Base-by-base conservation (phyloP, 2,329 filamentous ascomycete genomes). In the Chaetomiaceae sp. region DNA sequence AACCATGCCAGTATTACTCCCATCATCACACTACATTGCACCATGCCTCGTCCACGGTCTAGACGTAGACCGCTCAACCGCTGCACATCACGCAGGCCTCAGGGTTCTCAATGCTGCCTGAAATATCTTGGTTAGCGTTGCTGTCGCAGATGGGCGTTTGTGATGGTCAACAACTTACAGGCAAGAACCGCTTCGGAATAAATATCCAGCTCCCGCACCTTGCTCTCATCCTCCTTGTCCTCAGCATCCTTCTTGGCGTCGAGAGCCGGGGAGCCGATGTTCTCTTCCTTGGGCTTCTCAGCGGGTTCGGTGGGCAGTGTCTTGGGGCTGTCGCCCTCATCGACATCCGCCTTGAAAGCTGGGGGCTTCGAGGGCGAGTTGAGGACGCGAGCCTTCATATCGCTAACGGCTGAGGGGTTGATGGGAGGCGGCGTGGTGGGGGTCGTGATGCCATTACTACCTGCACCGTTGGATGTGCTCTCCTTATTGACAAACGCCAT, bases 61-160 rank as follows among this genome's bases (percentile, higher is more conserved):
- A 10, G 16, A 11, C n/a, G n/a, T n/a, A 32, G 7, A 13, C n/a
- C 18, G 42, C 18, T 65, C 81, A 97, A 76, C 91, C 92, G 73
- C 89, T 95, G 84, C 94, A 99, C 94, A 99, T 97, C 60, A 96
- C 70, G 70, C 94, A 99, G 43, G 86, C 80, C 70, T 99, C 94
- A 63, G 87, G 90, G 77, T 97, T 96, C 69, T 97, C 91, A 71
- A 99, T 97, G 74, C 91, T 96, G 78, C 84, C 84, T 87, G 55
- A 64, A 38, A 42, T 3, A 30, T 23, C 32, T 40, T 41, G 25
- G 46, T 53, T 44, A 56, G 47, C 11, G 37, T 33, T 2, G 2
- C 23, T 13, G 6, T 21, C 5, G 8, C 5, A n/a, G 11, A 18
- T 16, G n/a, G n/a, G 37, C 8, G 10, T 20, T 10, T 11, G 1